These are phyloP conservation scores for Plectosphaerella cucumerina DNA, from an alignment of 2,329 filamentous ascomycete genomes.

Conservation along the genomic window DNA sequence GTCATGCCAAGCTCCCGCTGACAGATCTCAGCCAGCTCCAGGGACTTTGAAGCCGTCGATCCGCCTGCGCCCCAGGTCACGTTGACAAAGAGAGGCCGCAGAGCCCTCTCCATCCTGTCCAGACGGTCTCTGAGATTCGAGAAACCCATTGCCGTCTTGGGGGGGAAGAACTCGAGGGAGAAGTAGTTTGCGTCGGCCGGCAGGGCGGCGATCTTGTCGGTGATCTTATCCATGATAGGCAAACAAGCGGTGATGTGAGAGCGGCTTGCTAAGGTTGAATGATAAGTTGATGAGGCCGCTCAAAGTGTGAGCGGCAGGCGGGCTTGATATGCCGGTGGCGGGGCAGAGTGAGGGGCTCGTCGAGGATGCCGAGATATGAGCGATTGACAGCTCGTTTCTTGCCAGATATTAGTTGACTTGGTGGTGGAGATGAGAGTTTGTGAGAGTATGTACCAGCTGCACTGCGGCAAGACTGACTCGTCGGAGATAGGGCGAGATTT, in stretches of 20 bases:
- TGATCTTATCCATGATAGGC: constrained; percentile 73
- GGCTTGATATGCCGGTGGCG: not conserved
- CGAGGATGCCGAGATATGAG: not conserved
- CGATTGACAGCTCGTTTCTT: no score
- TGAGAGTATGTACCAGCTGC: not conserved
- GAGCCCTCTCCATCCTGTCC: constrained; percentile 87
- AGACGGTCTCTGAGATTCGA: constrained; percentile 90
- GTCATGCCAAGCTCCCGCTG: constrained; percentile 89
- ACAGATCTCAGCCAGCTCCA: constrained; percentile 92
- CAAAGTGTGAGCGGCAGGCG: not conserved
- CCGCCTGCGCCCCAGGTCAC: constrained; percentile 98
- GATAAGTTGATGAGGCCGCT: not conserved
- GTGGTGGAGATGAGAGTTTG: not conserved
- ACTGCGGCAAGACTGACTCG: no score
- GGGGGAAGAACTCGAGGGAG: constrained; percentile 98
- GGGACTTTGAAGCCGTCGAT: constrained; percentile 82
- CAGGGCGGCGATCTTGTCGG: constrained; percentile 89
- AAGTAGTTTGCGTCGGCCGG: constrained; percentile 81
- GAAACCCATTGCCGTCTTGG: constrained; percentile 94
- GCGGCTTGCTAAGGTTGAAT: constrained; percentile 1
- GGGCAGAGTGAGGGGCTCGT: not conserved
- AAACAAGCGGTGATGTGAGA: no score
- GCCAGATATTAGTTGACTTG: no score
- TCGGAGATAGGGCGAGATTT: no score
- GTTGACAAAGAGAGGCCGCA: constrained; percentile 91